Evolutionary conservation across 805 yeast species (phyloP), one percentile per base, ranked within the genome.

Genomic region (Suhomyces faveliae): DNA sequence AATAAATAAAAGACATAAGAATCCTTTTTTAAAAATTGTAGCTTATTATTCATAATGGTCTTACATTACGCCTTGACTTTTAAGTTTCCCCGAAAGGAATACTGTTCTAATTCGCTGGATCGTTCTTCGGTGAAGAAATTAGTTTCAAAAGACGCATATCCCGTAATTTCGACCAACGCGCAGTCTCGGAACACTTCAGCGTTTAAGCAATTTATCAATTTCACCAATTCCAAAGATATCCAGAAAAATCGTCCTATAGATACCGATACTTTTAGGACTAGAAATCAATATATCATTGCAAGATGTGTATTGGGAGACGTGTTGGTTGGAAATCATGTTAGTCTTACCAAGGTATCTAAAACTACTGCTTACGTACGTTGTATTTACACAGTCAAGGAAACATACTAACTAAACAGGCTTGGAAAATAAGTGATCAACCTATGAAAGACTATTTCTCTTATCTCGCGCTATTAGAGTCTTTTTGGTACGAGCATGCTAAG

Each of bases 241-340:
- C 27, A 7, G 27, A 6, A 24, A 24, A 6, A 10, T 7, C 27
- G 6, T 10, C 10, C 10, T 7, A 10, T 10, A 7, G 27, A 24
- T 7, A 10, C 27, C 10, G 19, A 30, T n/a, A 7, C 19, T 6
- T 35, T 21, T 8, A 44, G 57, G 17, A 46, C 58, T 6, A 45
- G 62, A 43, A 60, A 60, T 46, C 50, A 47, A 37, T 60, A 55
- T 38, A 59, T 60, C 11, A 47, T 59, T 17, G 63, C 62, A 11
- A 50, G 64, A 24, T 52, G 51, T 48, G 25, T 51, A 5, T 22
- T 60, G 12, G 49, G 57, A 10, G 47, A 46, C n/a, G 20, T 55
- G 20, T 27, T 60, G 4, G 35, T 46, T 19, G 39, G 42, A 12
- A 40, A 43, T 22, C 43, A 41, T 8, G 38, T 42, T n/a, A 35